A percentile compares a stretch with the other conserved stretches of the same genome.
phyloP scores from a whole-genome alignment of 108 stramenopile genomes.

The Skeletonema costatum region DNA sequence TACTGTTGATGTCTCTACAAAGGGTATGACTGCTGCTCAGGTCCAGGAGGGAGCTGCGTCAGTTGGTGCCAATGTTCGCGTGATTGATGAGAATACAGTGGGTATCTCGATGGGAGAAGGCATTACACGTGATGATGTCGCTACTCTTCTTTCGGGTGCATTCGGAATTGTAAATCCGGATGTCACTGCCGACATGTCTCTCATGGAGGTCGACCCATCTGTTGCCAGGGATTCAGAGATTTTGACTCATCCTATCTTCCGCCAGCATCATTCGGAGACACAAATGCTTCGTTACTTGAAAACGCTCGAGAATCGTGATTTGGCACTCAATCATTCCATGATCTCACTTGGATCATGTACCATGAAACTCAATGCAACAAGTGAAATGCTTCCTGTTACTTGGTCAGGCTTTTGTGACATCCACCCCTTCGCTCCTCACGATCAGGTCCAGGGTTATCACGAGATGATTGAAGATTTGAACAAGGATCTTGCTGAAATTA shows the following conservation, averaged over 20 bases:
- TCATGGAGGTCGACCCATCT: conserved; percentile 64
- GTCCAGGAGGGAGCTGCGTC: conserved; percentile 76
- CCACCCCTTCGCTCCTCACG: conserved; percentile 97
- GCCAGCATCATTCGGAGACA: conserved; percentile 94
- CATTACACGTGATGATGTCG: conserved; percentile 84
- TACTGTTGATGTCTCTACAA: conserved; percentile 72
- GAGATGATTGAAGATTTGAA: conserved; percentile 95
- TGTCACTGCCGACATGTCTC: conserved; percentile 70
- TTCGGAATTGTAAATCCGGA: conserved; percentile 76
- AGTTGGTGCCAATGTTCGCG: conserved; percentile 92
- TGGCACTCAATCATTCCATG: conserved; percentile 98
- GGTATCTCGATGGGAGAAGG: conserved; percentile 96
- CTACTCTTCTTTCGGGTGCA: conserved; percentile 65
- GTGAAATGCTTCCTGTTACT: conserved; percentile 99
- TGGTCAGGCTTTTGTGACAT: conserved; percentile 97
- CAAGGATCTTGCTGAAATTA: conserved; percentile 95
- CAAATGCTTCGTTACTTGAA: conserved; percentile 99
- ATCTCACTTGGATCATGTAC: conserved; percentile 99
- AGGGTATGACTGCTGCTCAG: conserved; percentile 75
- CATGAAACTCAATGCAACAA: conserved; percentile 99
- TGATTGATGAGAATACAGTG: conserved; percentile 86
- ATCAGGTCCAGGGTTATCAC: conserved; percentile 94
- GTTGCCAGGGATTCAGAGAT: conserved; percentile 77
- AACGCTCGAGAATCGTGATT: conserved; percentile 94
- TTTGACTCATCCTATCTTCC: conserved; percentile 96